Base-by-base conservation (phyloP, 108 stramenopile genomes). In the Pseudonitzschia multistriata region DNA sequence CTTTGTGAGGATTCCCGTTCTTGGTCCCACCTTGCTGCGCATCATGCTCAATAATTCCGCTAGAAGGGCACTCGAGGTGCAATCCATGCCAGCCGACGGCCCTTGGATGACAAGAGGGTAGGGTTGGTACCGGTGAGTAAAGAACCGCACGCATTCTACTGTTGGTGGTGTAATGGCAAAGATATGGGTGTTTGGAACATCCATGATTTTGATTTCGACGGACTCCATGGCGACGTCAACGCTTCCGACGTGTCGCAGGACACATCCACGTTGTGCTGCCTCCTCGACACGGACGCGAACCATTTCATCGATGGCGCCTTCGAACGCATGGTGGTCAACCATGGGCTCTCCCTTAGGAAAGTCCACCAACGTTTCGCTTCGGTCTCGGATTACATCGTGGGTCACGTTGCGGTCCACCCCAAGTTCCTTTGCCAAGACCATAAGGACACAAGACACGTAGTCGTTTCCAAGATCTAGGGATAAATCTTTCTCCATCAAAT, bases 51-150 rank as follows among this genome's bases (percentile, higher is more conserved):
- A 53, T 29, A 85, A 55, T 54, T 91, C 90, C 7, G 90, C 90
- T 49, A 91, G 65, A 37, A 91, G 62, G 5, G 87, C 90, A 59
- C 83, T 86, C 11, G 90, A 87, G 6, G 90, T 91, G 31, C 81
- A 84, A 65, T 88, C 90, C 25, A 80, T 85, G 45, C 90, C 90
- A 27, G 85, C 83, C 11, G 81, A 69, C n/a, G 86, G 90, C 19
- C 90, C 90, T 29, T 84, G 83, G 39, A 91, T 71, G 17, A 88
- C 80, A 49, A 91, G 74, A 27, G 90, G 90, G 61, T 85, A 86
- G 13, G 65, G 66, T 56, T 74, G 66, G 66, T 86, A 83, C 15
- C 86, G 73, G 37, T 81, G 69, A 13, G 89, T 90, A 40, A 90
- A 90, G 71, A 90, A 90, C 14, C 89, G 80, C 31, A 90, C 82